phyloP scores from a whole-genome alignment of 352 stramenopile genomes.

The Stramenopiles sp. region DNA sequence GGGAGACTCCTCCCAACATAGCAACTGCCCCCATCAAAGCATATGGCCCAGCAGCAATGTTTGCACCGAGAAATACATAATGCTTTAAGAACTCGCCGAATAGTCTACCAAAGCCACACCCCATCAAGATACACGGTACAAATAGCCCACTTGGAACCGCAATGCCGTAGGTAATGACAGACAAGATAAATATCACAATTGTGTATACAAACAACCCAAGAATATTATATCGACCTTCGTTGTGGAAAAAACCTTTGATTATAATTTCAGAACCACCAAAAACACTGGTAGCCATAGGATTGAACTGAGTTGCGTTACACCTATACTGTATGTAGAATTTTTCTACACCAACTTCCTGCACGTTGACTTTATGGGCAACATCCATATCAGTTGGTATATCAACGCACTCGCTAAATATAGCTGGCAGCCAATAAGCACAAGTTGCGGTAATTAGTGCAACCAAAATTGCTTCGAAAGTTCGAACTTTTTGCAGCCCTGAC shows the following conservation, averaged over 20 bases:
- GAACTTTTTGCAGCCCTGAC: not conserved
- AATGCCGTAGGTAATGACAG: conserved; percentile 85
- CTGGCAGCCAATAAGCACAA: not conserved
- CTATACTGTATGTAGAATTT: not conserved
- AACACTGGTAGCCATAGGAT: not conserved
- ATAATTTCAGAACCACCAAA: not conserved
- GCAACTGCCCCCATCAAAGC: conserved; percentile 82
- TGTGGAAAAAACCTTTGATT: conserved; percentile 10
- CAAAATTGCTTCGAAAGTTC: not conserved
- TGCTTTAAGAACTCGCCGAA: conserved; percentile 59
- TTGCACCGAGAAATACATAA: conserved; percentile 28
- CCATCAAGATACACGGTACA: conserved; percentile 76
- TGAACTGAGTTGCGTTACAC: not conserved
- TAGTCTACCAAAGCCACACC: conserved; percentile 78
- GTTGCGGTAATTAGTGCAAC: not conserved
- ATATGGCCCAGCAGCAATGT: conserved; percentile 63
- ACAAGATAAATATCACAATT: conserved; percentile 46
- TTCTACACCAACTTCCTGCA: not conserved
- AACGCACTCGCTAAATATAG: not conserved
- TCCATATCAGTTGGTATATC: not conserved
- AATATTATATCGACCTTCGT: conserved; percentile 13
- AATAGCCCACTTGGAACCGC: conserved; percentile 89
- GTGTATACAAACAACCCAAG: conserved; percentile 29
- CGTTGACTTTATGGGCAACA: not conserved
- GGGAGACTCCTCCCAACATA: conserved; percentile 62